These are phyloP conservation scores for Glonium stellatum DNA, from an alignment of 495 filamentous ascomycete species.

Conservation along the genomic window DNA sequence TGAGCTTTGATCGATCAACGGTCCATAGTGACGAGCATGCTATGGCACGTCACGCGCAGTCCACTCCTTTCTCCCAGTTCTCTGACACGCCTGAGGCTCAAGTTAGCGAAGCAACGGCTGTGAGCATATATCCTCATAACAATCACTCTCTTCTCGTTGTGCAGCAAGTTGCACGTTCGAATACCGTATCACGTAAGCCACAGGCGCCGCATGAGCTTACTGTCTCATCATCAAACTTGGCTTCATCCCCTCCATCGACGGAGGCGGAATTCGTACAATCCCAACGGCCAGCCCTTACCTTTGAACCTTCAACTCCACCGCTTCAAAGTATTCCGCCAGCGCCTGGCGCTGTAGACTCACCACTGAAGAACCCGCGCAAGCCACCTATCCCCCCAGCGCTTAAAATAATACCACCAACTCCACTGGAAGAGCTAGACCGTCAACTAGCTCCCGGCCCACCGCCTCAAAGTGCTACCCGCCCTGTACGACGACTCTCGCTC, in stretches of 20 bases:
- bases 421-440: constrained; percentile 49
- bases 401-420: constrained; percentile 70
- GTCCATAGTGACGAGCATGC: constrained; percentile 43
- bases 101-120: constrained; percentile 70
- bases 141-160: constrained; percentile 78
- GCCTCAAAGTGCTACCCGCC: constrained; percentile 15
- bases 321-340: constrained; percentile 7
- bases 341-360: constrained; percentile 25
- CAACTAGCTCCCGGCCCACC: constrained; percentile 36
- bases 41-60: constrained; percentile 47
- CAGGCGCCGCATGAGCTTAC: neutral
- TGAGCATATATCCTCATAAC: constrained; percentile 79
- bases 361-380: constrained; percentile 64
- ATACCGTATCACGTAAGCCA: constrained; percentile 4
- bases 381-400: constrained; percentile 63
- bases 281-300: constrained; percentile 16
- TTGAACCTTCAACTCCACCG: constrained; percentile 29
- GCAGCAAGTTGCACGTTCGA: constrained; percentile 45
- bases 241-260: neutral
- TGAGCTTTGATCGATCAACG: constrained; percentile 26
- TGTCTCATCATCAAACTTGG: neutral
- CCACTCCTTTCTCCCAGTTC: constrained; percentile 52
- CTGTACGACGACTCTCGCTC: constrained; percentile 30
- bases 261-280: neutral
- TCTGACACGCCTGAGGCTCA: constrained; percentile 51